Conservation (phyloP, 306 rosid genomes). For the Morella rubra region DNA sequence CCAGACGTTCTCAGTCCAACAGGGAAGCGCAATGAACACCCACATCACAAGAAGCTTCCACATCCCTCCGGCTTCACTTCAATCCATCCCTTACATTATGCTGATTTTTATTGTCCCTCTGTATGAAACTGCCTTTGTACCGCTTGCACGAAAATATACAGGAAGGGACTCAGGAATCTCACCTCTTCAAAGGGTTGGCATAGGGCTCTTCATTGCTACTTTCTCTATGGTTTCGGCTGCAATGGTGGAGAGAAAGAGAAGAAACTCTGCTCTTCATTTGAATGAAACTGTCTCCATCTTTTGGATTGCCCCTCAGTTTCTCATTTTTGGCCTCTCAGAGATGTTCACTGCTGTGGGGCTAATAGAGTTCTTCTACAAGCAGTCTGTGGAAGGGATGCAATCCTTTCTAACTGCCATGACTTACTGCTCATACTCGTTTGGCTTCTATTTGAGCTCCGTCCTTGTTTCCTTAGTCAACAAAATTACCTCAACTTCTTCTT, state of each 20-base stretch:
- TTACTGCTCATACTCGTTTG: conserved; percentile 62
- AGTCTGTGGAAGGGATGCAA: conserved; percentile 60
- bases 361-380: conserved; percentile 59
- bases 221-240: conserved; percentile 69
- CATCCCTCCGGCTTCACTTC: conserved; percentile 73
- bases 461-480: conserved; percentile 55
- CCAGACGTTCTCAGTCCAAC: conserved; percentile 66
- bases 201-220: conserved; percentile 54
- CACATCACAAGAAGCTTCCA: conserved; percentile 36
- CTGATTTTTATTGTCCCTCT: conserved; percentile 58
- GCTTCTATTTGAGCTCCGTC: conserved; percentile 59
- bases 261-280: conserved; percentile 19
- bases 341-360: conserved; percentile 64
- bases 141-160: conserved; percentile 44
- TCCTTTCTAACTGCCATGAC: conserved; percentile 62
- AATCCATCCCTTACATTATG: conserved; percentile 56
- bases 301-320: conserved; percentile 61
- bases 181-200: conserved; percentile 53
- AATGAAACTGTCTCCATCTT: conserved; percentile 39
- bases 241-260: conserved; percentile 47
- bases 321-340: conserved; percentile 59
- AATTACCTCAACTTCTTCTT: conserved; percentile 26
- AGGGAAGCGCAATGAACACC: conserved; percentile 54
- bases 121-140: conserved; percentile 53
- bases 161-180: conserved; percentile 51